Conservation (phyloP, 805 yeast genomes). For the Starmera caribaea region DNA sequence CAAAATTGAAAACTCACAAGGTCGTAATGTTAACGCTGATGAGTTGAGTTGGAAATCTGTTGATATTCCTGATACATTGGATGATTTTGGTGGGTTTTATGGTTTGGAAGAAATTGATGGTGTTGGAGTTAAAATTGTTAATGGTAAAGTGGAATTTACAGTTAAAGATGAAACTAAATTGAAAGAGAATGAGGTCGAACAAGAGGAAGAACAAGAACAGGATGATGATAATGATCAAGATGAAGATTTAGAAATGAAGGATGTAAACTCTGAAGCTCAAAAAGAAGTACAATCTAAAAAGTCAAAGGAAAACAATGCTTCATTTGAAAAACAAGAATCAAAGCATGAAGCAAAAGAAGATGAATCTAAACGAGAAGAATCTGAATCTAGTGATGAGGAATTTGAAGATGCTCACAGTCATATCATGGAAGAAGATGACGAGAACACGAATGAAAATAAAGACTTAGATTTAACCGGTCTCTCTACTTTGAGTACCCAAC, state of each 20-base stretch:
- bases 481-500: conserved; percentile 22
- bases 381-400: conserved; percentile 5
- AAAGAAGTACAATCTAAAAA: conserved; percentile 7
- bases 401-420: conserved; percentile 14
- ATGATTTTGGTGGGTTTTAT: conserved; percentile 82
- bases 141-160: conserved; percentile 59
- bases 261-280: conserved; percentile 6
- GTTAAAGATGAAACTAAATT: conserved; percentile 25
- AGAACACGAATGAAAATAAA: conserved; percentile 5
- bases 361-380: conserved; percentile 18
- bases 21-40: conserved; percentile 37
- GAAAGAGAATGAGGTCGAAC: conserved; percentile 13
- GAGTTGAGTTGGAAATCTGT: conserved; percentile 72
- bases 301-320: conserved; percentile 13
- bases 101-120: conserved; percentile 95
- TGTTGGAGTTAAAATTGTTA: conserved; percentile 66
- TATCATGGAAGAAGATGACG: conserved; percentile 4
- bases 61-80: conserved; percentile 72
- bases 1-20: conserved; percentile 1
- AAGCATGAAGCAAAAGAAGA: conserved; percentile 11
- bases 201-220: conserved; percentile 13
- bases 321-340: conserved; percentile 9
- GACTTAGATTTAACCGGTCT: conserved; percentile 19
- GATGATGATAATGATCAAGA: conserved; percentile 4
- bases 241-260: conserved; percentile 17